A percentile compares a stretch with the other conserved stretches of the same genome.
phyloP scores from a whole-genome alignment of 441 rosid species.

The Corymbia calophylla region DNA sequence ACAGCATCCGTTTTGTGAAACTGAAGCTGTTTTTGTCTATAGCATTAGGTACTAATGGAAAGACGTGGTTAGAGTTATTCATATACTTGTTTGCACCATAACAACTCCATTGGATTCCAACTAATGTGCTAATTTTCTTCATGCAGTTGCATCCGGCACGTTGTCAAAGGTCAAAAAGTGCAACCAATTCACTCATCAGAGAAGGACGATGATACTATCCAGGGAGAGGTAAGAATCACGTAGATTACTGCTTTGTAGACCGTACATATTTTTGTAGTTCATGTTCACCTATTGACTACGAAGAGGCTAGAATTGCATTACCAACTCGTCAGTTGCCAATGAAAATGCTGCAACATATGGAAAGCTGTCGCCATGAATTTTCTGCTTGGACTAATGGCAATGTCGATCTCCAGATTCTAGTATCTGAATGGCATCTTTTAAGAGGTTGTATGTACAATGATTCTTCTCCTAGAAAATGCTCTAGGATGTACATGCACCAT shows the following conservation, averaged over 20 bases:
- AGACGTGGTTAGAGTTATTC: background rate
- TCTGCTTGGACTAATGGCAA: background rate
- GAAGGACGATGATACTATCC: background rate
- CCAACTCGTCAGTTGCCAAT: background rate
- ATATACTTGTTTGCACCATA: background rate
- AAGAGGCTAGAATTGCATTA: background rate
- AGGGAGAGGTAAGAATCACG: background rate
- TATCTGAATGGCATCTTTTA: background rate
- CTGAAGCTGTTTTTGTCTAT: background rate
- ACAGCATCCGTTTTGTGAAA: background rate
- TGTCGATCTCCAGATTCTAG: background rate
- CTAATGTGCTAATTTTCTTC: background rate
- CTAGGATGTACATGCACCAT: background rate
- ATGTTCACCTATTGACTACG: background rate
- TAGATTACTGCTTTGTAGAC: background rate
- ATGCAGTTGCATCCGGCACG: background rate
- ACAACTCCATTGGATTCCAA: background rate
- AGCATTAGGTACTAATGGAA: background rate
- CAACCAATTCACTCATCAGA: accelerated
- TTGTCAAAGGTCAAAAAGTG: background rate
- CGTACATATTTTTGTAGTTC: background rate
- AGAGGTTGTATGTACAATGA: background rate
- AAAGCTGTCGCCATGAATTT: background rate
- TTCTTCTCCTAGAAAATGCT: too few species aligned
- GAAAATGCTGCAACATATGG: background rate